A percentile compares a stretch with the other conserved stretches of the same genome.
Evolutionary conservation across 208 protist species (phyloP).

Genomic region (Trypanosoma scelopori): DNA sequence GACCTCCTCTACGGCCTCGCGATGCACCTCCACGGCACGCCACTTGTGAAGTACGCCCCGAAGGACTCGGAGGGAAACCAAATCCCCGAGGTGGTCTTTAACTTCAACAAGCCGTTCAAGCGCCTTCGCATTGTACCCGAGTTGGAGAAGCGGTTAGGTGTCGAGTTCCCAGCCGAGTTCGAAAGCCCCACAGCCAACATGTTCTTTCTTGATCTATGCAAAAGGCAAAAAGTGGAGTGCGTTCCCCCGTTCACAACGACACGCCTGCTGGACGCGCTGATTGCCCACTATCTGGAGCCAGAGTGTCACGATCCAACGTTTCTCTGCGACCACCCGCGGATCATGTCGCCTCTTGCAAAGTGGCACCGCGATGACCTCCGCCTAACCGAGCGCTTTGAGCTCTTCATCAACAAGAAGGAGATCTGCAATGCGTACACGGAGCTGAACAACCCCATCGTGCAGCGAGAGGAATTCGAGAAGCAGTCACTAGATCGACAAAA

Average conservation of each 20-base stretch:
- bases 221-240: conserved; percentile 93
- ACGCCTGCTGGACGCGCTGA: conserved; percentile 98
- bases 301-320: conserved; percentile 99
- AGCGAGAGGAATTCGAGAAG: conserved; percentile 97
- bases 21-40: conserved; percentile 91
- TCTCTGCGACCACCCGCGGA: conserved; percentile 98
- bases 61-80: conserved; percentile 84
- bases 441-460: conserved; percentile 99
- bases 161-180: conserved; percentile 89
- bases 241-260: conserved; percentile 94
- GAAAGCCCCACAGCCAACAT: conserved; percentile 64
- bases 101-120: conserved; percentile 99
- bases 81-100: conserved; percentile 91
- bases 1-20: conserved; percentile 95
- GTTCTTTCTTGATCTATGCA: conserved; percentile 91
- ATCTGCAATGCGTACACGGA: conserved; percentile 99
- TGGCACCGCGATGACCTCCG: conserved; percentile 94
- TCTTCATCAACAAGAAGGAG: conserved; percentile 98
- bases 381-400: conserved; percentile 99
- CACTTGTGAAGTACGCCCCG: conserved; percentile 94
- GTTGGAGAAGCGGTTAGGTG: conserved; percentile 90
- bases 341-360: conserved; percentile 99
- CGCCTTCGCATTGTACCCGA: conserved; percentile 96
- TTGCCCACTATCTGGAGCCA: conserved; percentile 96
- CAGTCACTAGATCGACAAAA: conserved; percentile 94